Evolutionary conservation across 2,329 filamentous ascomycete genomes (phyloP).

Genomic region (Dactylella cylindrospora): DNA sequence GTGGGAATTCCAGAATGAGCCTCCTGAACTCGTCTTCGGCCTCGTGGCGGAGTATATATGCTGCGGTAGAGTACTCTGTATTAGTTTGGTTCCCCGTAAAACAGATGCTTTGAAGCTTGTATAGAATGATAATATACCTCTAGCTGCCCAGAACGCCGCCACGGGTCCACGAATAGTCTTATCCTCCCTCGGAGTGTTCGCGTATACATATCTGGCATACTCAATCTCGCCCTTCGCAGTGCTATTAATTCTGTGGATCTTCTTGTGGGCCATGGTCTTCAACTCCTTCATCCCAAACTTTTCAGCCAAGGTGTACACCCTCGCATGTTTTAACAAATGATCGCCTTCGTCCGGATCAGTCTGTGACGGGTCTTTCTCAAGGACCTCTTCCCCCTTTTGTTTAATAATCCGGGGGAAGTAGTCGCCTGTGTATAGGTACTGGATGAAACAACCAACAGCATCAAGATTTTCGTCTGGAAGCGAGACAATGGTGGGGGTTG

Average conservation of each 20-base stretch:
- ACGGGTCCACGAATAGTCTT: constrained; percentile 74
- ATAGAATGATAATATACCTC: constrained; percentile 40
- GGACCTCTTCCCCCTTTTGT: constrained; percentile 63
- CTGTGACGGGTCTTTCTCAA: constrained; percentile 67
- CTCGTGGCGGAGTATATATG: constrained; percentile 78
- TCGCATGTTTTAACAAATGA: constrained; percentile 83
- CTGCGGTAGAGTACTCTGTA: constrained; percentile 25
- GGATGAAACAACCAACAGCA: constrained; percentile 75
- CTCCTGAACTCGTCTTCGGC: constrained; percentile 81
- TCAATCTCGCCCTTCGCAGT: constrained; percentile 87
- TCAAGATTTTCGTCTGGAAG: constrained; percentile 69
- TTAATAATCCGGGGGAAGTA: constrained; percentile 71
- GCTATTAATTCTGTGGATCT: constrained; percentile 88
- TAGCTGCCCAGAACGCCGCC: constrained; percentile 79
- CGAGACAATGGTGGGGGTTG: constrained; percentile 67
- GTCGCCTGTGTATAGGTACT: constrained; percentile 81
- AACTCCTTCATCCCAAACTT: constrained; percentile 70
- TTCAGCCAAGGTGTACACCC: constrained; percentile 83
- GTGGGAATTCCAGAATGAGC: constrained; percentile 83
- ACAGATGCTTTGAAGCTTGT: background rate
- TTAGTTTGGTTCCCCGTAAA: background rate
- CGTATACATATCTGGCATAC: constrained; percentile 89
- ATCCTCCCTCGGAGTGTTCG: constrained; percentile 70
- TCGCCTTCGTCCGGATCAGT: constrained; percentile 74
- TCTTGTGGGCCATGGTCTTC: constrained; percentile 75